Conservation (phyloP, 805 yeast genomes). For the Metschnikowia reukaufii region DNA sequence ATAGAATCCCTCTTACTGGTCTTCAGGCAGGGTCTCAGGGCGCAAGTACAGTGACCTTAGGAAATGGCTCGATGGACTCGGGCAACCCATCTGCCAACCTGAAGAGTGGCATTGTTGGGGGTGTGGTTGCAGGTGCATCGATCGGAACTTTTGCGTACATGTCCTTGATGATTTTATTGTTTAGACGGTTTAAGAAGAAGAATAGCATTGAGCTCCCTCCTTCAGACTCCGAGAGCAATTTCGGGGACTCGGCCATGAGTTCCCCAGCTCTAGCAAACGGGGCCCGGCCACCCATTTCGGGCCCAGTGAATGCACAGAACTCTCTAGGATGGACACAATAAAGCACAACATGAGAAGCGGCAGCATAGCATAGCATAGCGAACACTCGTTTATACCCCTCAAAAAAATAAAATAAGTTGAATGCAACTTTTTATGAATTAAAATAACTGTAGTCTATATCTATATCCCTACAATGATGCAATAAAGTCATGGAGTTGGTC, state of each 20-base stretch:
- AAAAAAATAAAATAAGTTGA: too few species aligned
- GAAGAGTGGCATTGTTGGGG: slow-evolving; percentile 55
- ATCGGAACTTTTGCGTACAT: slow-evolving; percentile 72
- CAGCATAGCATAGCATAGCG: not conserved
- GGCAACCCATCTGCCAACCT: slow-evolving; percentile 9
- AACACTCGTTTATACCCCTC: slow-evolving; percentile 10
- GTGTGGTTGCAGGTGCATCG: slow-evolving; percentile 80
- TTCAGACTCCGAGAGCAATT: slow-evolving; percentile 39
- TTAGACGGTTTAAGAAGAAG: slow-evolving; percentile 47
- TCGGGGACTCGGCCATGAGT: slow-evolving; percentile 22
- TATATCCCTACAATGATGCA: not conserved
- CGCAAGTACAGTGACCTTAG: slow-evolving; percentile 11
- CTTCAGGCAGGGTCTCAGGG: slow-evolving; percentile 25
- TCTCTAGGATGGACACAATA: slow-evolving; percentile 62
- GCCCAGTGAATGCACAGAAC: slow-evolving; percentile 68
- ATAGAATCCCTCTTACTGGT: slow-evolving; percentile 58
- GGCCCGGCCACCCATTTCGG: slow-evolving; percentile 51
- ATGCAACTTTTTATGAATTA: not conserved
- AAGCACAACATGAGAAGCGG: too few species aligned
- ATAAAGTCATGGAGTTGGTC: slow-evolving; percentile 30
- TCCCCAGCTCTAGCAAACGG: slow-evolving; percentile 25
- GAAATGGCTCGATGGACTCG: slow-evolving; percentile 39
- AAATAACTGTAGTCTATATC: not conserved
- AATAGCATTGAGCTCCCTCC: slow-evolving; percentile 43
- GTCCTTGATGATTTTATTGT: slow-evolving; percentile 54